These are phyloP conservation scores for Arthrinium puccinioides DNA, from an alignment of 2,329 filamentous ascomycete genomes.

Conservation along the genomic window DNA sequence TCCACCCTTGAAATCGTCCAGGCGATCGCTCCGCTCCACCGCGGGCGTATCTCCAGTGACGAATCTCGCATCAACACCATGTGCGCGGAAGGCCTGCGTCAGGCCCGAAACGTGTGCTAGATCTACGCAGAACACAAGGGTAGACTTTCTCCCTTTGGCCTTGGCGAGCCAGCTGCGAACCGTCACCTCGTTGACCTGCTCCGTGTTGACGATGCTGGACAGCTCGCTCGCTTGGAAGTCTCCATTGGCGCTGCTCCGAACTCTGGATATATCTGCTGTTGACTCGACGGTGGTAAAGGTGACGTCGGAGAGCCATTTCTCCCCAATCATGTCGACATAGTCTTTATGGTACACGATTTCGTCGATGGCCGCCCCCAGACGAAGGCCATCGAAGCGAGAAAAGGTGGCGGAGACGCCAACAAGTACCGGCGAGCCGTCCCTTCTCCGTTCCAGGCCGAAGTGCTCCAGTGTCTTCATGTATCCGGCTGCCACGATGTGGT, in stretches of 20 bases:
- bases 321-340: conserved; percentile 58
- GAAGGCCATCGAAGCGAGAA: conserved; percentile 74
- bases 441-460: conserved; percentile 56
- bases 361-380: conserved; percentile 78
- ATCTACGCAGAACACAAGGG: conserved; percentile 91
- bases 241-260: conserved; percentile 56
- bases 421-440: conserved; percentile 54
- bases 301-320: conserved; percentile 89
- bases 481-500: conserved; percentile 83
- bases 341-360: conserved; percentile 92
- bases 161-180: conserved; percentile 81
- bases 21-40: conserved; percentile 57
- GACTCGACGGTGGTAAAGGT: conserved; percentile 89
- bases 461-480: conserved; percentile 73
- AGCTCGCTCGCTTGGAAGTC: conserved; percentile 79
- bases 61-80: conserved; percentile 76
- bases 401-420: conserved; percentile 85
- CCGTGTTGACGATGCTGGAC: conserved; percentile 75
- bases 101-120: conserved; percentile 71
- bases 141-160: conserved; percentile 68
- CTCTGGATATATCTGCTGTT: conserved; percentile 68
- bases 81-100: conserved; percentile 65
- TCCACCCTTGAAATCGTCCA: conserved; percentile 68
- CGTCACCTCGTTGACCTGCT: conserved; percentile 72
- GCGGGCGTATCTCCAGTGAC: conserved; percentile 78